Percentiles rank a stretch among this genome's conserved stretches.
Evolutionary conservation across 176 grass and related monocot species (phyloP).

Genomic region (Oryza punctata): DNA sequence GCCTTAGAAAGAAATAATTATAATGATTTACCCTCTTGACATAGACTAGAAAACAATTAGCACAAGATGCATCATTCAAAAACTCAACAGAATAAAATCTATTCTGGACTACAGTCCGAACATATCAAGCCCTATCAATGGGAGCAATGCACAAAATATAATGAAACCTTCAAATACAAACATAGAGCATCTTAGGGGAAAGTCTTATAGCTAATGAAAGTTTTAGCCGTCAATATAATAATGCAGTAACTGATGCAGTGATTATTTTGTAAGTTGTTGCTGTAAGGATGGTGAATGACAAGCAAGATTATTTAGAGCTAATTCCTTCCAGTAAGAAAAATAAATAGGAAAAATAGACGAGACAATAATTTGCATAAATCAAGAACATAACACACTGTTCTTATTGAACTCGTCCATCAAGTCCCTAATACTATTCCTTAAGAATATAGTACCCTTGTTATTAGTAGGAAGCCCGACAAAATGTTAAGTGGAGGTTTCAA

Average conservation of each 20-base stretch:
- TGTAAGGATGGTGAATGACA: background rate
- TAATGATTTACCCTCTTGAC: background rate
- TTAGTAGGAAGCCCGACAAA: background rate
- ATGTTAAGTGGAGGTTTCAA: background rate
- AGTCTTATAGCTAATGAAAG: background rate
- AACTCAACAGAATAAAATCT: background rate
- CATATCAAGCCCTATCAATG: background rate
- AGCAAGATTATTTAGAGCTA: background rate
- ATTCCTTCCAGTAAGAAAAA: background rate
- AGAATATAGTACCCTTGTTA: background rate
- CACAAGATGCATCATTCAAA: conserved; percentile 13
- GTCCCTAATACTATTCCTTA: background rate
- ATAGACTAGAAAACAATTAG: background rate
- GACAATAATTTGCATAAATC: background rate
- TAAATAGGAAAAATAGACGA: background rate
- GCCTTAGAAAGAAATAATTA: background rate
- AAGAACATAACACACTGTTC: background rate
- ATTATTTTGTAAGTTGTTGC: background rate
- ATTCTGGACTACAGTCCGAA: background rate
- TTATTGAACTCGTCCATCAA: background rate
- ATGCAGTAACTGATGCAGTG: background rate
- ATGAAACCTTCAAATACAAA: conserved; percentile 28
- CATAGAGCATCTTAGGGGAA: background rate
- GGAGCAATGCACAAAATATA: conserved; percentile 25
- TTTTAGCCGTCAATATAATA: background rate